These are phyloP conservation scores for Phytophthora agathidicida DNA, from an alignment of 352 stramenopile genomes.

Conservation along the genomic window DNA sequence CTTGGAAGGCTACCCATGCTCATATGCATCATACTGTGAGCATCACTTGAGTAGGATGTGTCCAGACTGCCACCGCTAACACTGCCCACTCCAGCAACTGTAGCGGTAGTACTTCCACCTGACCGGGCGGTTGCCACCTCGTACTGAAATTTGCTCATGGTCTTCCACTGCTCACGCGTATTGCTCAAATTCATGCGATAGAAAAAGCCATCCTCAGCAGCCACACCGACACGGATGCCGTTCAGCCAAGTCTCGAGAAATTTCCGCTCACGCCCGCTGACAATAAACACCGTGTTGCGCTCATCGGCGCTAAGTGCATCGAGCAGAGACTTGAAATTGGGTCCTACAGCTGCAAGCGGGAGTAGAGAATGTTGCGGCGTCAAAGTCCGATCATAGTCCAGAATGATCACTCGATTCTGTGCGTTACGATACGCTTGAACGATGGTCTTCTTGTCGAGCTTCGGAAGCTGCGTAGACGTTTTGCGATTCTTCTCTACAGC, in stretches of 20 bases:
- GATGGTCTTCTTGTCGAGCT: constrained; percentile 63
- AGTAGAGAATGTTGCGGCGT: constrained; percentile 78
- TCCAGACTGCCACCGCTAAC: constrained; percentile 35
- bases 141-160: constrained; percentile 87
- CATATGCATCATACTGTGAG: constrained; percentile 46
- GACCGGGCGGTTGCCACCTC: constrained; percentile 50
- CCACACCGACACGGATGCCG: constrained; percentile 72
- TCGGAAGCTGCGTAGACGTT: constrained; percentile 55
- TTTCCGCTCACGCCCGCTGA: constrained; percentile 79
- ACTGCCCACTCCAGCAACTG: constrained; percentile 30
- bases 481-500: constrained; percentile 68
- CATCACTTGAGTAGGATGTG: constrained; percentile 38
- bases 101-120: constrained; percentile 27
- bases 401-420: constrained; percentile 86
- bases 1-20: constrained; percentile 54
- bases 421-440: constrained; percentile 68
- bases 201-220: constrained; percentile 79
- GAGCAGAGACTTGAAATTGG: constrained; percentile 80
- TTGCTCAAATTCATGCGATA: constrained; percentile 84
- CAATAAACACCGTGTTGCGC: constrained; percentile 80
- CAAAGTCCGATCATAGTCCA: constrained; percentile 90
- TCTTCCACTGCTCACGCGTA: constrained; percentile 76
- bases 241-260: constrained; percentile 92
- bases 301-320: constrained; percentile 69
- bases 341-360: constrained; percentile 76